Conservation (phyloP, 345 rosid genomes). For the Gossypium rotundifolium region DNA sequence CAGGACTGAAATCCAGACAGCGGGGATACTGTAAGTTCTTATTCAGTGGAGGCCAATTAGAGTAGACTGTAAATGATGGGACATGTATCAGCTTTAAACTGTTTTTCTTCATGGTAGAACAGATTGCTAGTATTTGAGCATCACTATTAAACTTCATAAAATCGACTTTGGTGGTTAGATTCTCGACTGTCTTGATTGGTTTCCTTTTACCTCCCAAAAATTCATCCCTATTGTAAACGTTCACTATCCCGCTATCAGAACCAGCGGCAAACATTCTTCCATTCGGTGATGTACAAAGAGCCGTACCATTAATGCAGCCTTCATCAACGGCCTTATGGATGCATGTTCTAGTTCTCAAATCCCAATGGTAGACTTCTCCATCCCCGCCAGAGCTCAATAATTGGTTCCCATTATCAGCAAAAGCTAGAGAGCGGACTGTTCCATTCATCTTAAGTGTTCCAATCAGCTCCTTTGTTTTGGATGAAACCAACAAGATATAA, state of each 20-base stretch:
- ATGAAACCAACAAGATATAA: constrained; percentile 69
- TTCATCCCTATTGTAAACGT: constrained; percentile 71
- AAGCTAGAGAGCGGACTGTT: constrained; percentile 66
- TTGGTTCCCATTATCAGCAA: constrained; percentile 60
- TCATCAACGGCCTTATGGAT: constrained; percentile 80
- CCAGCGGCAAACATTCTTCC: constrained; percentile 78
- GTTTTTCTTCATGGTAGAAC: constrained; percentile 70
- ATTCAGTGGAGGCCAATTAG: constrained; percentile 77
- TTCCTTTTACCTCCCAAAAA: constrained; percentile 77
- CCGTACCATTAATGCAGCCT: constrained; percentile 71
- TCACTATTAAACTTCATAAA: constrained; percentile 78
- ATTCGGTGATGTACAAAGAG: constrained; percentile 53
- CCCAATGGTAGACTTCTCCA: constrained; percentile 89
- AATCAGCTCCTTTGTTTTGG: constrained; percentile 74
- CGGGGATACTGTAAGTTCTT: constrained; percentile 53
- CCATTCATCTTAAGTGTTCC: constrained; percentile 96
- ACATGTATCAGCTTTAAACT: constrained; percentile 69
- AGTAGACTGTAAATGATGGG: constrained; percentile 62
- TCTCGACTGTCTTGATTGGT: constrained; percentile 72
- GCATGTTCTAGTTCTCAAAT: constrained; percentile 74
- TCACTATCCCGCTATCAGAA: constrained; percentile 80
- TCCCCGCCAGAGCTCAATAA: constrained; percentile 86
- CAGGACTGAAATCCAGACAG: constrained; percentile 89
- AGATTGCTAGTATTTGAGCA: constrained; percentile 75
- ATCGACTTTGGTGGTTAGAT: constrained; percentile 70